Evolutionary conservation across 1,284 basidiomycete species (phyloP).

Genomic region (Cryptococcus sp.): DNA sequence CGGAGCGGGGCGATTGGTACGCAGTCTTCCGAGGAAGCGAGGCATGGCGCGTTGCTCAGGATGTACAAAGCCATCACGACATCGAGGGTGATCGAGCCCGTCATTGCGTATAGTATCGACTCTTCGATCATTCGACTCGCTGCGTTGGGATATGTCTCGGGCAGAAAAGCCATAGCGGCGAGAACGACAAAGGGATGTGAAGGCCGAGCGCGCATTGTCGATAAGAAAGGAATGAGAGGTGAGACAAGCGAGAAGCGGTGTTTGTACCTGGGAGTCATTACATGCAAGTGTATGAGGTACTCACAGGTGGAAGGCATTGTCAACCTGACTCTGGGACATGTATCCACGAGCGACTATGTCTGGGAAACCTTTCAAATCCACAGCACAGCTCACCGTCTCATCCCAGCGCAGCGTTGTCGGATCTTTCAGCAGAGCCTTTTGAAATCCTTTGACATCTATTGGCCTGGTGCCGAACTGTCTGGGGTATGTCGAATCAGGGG

Average conservation of each 20-base stretch:
- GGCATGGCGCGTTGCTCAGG: conserved; percentile 24
- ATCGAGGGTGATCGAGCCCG: conserved; percentile 25
- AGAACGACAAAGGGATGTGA: conserved; percentile 34
- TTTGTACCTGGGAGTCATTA: conserved; percentile 23
- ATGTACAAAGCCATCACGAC: conserved; percentile 37
- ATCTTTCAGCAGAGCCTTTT: conserved; percentile 22
- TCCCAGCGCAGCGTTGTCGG: conserved; percentile 18
- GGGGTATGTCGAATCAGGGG: too few species aligned
- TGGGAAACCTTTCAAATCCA: conserved; percentile 20
- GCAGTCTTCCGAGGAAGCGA: not conserved
- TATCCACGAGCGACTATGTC: conserved; percentile 22
- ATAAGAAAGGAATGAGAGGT: conserved; percentile 35
- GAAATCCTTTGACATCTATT: conserved; percentile 4
- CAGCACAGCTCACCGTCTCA: conserved; percentile 4
- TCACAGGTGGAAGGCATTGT: conserved; percentile 35
- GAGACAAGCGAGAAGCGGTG: conserved; percentile 31
- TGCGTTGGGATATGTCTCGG: conserved; percentile 2
- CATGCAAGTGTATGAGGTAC: not conserved
- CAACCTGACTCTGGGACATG: conserved; percentile 22
- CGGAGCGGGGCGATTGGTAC: conserved; percentile 19
- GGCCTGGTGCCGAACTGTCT: not conserved
- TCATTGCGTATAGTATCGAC: conserved; percentile 26
- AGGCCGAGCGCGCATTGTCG: conserved; percentile 27
- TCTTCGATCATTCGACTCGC: conserved; percentile 25
- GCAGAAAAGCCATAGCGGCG: conserved; percentile 31